Base-by-base conservation (phyloP, 768 basidiomycete species). In the Suillus sp. region DNA sequence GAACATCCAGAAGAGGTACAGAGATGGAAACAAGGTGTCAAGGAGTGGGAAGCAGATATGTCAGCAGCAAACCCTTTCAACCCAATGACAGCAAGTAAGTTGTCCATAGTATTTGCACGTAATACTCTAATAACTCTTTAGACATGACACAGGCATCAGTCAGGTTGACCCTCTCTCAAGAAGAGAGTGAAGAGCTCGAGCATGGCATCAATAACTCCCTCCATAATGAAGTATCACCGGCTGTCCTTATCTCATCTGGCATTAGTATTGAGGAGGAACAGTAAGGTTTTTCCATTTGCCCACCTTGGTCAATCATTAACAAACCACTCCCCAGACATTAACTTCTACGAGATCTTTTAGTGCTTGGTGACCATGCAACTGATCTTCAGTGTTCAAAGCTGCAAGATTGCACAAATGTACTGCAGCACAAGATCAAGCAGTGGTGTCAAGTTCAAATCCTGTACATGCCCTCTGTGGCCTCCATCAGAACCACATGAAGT, bases 371-470 rank as follows among this genome's bases (percentile, higher is more conserved):
- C 0, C 70, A 75, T 62, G 62, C 75, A 9, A 78, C 75, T 2
- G 63, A 68, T 42, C 67, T 70, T 13, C 75, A 80, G 59, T 53
- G 65, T 14, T 61, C 70, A 11, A 75, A 75, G 56, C 16, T 78
- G 5, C 62, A 72, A n/a, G 71, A 75, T 60, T 66, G 67, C 1
- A 64, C 62, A 0, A 72, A 70, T 42, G 32, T 58, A 1, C 62
- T 78, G 1, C 62, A 59, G 30, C 59, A 67, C 18, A 66, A 67
- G 30, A 71, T 78, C 14, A 67, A 74, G 22, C 68, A 70, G 0
- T 78, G 77, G 77, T 51, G 50, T 4, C 40, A 20, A 1, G 63
- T 75, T 14, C 77, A 77, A 55, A 54, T 66, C 8, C 60, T 77
- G 1, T 77, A 78, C 40, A 75, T 75, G 35, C 76, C 75, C 8